A percentile compares a stretch with the other conserved stretches of the same genome.
These are phyloP conservation scores for Nicotiana knightiana DNA, from an alignment of 257 asterid genomes.

Conservation along the genomic window DNA sequence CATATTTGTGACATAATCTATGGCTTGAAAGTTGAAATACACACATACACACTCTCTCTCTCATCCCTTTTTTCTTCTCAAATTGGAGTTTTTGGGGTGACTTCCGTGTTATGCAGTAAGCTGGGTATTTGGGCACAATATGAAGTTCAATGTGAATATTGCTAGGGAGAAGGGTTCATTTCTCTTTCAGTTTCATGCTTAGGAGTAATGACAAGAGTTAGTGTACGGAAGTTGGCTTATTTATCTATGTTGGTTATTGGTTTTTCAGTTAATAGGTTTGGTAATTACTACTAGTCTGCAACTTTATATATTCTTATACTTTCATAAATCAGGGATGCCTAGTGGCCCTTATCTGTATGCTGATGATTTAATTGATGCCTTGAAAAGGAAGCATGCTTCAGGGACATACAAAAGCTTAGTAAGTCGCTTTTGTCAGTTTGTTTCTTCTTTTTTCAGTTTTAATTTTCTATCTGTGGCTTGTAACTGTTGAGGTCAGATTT, in stretches of 20 bases:
- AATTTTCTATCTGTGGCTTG: neutral
- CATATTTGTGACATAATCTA: neutral
- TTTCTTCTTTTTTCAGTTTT: neutral
- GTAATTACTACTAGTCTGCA: neutral
- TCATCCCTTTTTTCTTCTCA: neutral
- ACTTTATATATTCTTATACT: conserved; percentile 1
- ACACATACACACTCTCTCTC: neutral
- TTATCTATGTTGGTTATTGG: neutral
- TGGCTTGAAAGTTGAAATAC: neutral
- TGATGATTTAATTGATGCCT: conserved; percentile 42
- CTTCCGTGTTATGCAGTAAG: neutral
- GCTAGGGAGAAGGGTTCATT: neutral
- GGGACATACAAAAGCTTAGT: conserved; percentile 88
- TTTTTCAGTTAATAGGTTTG: neutral
- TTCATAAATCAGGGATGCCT: conserved; percentile 65
- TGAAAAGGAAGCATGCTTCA: conserved; percentile 73
- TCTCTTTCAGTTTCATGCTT: neutral
- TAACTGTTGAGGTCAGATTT: conserved; percentile 5
- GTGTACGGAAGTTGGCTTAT: neutral
- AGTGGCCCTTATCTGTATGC: conserved; percentile 69
- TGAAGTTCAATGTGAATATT: neutral
- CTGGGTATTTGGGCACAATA: neutral
- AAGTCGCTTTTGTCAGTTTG: conserved; percentile 13
- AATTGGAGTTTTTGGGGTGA: neutral
- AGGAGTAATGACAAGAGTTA: neutral